A percentile compares a stretch with the other conserved stretches of the same genome.
phyloP scores from a whole-genome alignment of 768 basidiomycete species.

The Panus rudis region DNA sequence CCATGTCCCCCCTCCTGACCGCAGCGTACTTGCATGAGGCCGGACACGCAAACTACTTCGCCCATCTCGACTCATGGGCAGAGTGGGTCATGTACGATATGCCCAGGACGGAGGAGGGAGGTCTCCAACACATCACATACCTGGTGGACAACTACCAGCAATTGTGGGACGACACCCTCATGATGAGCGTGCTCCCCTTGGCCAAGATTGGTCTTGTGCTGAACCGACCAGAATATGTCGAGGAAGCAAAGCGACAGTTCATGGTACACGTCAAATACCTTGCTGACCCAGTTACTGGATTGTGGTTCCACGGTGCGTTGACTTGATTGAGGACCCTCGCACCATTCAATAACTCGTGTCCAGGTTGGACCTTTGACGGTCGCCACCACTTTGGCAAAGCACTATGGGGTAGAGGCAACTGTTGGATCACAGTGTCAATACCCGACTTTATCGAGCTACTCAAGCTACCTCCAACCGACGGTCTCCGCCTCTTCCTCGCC shows the following conservation, averaged over 20 bases:
- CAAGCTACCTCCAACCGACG: conserved; percentile 32
- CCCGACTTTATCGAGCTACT: conserved; percentile 44
- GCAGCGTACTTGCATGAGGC: conserved; percentile 37
- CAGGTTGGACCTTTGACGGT: conserved; percentile 41
- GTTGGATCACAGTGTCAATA: conserved; percentile 43
- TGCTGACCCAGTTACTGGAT: conserved; percentile 35
- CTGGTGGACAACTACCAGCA: conserved; percentile 36
- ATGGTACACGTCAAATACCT: conserved; percentile 43
- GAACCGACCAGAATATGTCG: conserved; percentile 40
- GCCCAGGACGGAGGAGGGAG: conserved; percentile 38
- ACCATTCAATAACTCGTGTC: not conserved
- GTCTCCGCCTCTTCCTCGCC: conserved; percentile 34
- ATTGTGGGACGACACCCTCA: conserved; percentile 52
- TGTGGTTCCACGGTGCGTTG: conserved; percentile 41
- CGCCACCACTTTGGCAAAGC: conserved; percentile 40
- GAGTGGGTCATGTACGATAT: conserved; percentile 46
- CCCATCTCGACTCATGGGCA: conserved; percentile 40
- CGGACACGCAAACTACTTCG: conserved; percentile 27
- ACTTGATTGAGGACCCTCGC: not conserved
- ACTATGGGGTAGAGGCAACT: conserved; percentile 50
- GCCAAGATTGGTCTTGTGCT: conserved; percentile 50
- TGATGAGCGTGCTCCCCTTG: conserved; percentile 53
- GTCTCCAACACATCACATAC: conserved; percentile 44
- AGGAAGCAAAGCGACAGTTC: conserved; percentile 49
- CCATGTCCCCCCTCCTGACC: conserved; percentile 45